phyloP scores from a whole-genome alignment of 148 eudicot genomes.

The Cornus suecica region DNA sequence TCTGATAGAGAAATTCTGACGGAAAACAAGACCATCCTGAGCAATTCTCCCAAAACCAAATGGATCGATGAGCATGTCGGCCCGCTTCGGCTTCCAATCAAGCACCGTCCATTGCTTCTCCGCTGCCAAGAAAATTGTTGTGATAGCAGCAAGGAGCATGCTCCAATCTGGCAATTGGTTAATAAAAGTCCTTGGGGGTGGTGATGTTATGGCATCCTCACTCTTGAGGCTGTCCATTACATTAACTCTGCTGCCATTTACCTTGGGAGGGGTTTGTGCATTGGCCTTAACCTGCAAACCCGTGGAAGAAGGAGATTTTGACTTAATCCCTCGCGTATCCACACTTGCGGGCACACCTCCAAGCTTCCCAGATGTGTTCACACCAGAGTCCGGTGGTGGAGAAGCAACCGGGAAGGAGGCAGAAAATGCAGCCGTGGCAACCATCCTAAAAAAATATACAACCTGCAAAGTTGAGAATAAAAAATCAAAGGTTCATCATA shows the following conservation, averaged over 20 bases:
- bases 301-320: slow-evolving; percentile 46
- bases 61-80: slow-evolving; percentile 67
- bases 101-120: slow-evolving; percentile 91
- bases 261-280: slow-evolving; percentile 85
- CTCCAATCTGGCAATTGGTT: slow-evolving; percentile 96
- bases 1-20: slow-evolving; percentile 83
- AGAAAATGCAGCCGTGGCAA: slow-evolving; percentile 76
- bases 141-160: slow-evolving; percentile 87
- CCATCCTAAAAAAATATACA: slow-evolving; percentile 47
- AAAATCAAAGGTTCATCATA: not conserved
- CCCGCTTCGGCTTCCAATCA: slow-evolving; percentile 92
- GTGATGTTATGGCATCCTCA: slow-evolving; percentile 46
- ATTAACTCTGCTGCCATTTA: slow-evolving; percentile 64
- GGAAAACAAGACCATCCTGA: slow-evolving; percentile 70
- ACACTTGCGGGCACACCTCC: slow-evolving; percentile 48
- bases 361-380: slow-evolving; percentile 40
- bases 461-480: not conserved
- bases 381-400: slow-evolving; percentile 45
- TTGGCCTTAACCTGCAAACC: slow-evolving; percentile 64
- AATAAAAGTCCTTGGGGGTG: slow-evolving; percentile 76
- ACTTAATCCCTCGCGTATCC: slow-evolving; percentile 54
- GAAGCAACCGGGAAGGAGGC: slow-evolving; percentile 58
- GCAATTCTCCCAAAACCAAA: slow-evolving; percentile 79
- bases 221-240: slow-evolving; percentile 45
- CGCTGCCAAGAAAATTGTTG: slow-evolving; percentile 81